Conservation (phyloP, 768 basidiomycete genomes). For the Phaeolepiota aurea region DNA sequence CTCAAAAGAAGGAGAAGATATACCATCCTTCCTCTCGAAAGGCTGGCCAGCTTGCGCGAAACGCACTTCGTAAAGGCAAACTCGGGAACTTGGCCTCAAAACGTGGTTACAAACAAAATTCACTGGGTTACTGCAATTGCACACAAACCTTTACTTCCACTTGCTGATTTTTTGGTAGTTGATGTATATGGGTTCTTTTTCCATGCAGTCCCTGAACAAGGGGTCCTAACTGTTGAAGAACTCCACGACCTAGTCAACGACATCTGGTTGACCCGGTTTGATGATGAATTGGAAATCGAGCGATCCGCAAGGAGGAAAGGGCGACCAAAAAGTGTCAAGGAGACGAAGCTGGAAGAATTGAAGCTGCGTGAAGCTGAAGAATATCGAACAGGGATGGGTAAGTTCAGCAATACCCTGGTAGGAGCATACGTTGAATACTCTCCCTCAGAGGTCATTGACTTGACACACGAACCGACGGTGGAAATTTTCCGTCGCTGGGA, state of each 20-base stretch:
- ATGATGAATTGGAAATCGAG: conserved; percentile 58
- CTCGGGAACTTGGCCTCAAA: conserved; percentile 47
- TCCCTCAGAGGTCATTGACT: conserved; percentile 62
- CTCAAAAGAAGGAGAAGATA: conserved; percentile 63
- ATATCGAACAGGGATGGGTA: conserved; percentile 79
- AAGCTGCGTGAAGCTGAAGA: conserved; percentile 59
- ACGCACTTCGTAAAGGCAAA: conserved; percentile 61
- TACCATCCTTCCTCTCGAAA: conserved; percentile 82
- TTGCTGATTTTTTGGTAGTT: conserved; percentile 28
- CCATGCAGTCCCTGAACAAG: conserved; percentile 56
- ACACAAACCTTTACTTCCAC: conserved; percentile 3
- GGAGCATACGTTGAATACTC: conserved; percentile 3
- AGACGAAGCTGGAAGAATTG: conserved; percentile 61
- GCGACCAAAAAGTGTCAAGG: conserved; percentile 63
- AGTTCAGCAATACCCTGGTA: conserved; percentile 15
- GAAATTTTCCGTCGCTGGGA: conserved; percentile 74
- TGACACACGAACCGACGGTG: conserved; percentile 65
- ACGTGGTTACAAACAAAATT: conserved; percentile 47
- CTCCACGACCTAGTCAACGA: conserved; percentile 58
- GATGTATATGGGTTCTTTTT: conserved; percentile 74
- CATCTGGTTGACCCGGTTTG: conserved; percentile 68
- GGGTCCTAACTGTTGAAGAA: conserved; percentile 50
- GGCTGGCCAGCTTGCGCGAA: conserved; percentile 64
- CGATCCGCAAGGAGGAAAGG: conserved; percentile 58
- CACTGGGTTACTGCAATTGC: conserved; percentile 33